phyloP scores from a whole-genome alignment of 2,329 filamentous ascomycete genomes.

The Albifimbria verrucaria region DNA sequence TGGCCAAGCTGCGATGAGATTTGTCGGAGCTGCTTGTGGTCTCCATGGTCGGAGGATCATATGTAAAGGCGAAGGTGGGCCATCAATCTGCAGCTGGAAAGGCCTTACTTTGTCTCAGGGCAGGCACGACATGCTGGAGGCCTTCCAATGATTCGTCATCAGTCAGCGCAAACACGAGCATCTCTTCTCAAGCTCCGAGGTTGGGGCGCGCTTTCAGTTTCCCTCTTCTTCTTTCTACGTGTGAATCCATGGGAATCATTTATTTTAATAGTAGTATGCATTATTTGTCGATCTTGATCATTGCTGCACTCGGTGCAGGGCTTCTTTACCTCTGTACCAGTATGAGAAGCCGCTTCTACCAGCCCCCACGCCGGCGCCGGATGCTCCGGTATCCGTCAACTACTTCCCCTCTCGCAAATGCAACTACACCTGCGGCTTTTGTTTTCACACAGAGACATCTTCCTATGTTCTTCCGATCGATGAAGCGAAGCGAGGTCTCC shows the following conservation, averaged over 20 bases:
- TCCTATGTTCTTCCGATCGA: conserved; percentile 38
- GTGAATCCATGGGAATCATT: not conserved
- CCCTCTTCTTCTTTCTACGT: not conserved
- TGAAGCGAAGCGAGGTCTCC: conserved; percentile 41
- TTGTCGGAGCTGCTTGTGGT: not conserved
- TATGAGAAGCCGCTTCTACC: not conserved
- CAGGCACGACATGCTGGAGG: not conserved
- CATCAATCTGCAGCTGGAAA: not conserved
- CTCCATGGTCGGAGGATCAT: not conserved
- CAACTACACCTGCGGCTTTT: conserved; percentile 40
- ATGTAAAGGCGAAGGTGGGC: not conserved
- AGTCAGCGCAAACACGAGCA: not conserved
- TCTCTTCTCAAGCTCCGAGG: not conserved
- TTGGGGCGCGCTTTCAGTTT: not conserved
- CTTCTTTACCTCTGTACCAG: not conserved
- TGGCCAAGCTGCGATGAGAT: not conserved
- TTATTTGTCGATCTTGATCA: not conserved
- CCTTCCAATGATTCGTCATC: not conserved
- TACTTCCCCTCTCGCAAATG: conserved; percentile 12
- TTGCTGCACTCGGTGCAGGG: not conserved
- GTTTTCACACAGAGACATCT: conserved; percentile 52
- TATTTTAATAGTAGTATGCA: not conserved
- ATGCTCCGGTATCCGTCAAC: conserved; percentile 12
- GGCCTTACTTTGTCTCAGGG: not conserved
- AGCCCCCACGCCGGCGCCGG: not conserved